These are phyloP conservation scores for Cladosporium cucumerinum DNA, from an alignment of 2,329 filamentous ascomycete genomes.

Conservation along the genomic window DNA sequence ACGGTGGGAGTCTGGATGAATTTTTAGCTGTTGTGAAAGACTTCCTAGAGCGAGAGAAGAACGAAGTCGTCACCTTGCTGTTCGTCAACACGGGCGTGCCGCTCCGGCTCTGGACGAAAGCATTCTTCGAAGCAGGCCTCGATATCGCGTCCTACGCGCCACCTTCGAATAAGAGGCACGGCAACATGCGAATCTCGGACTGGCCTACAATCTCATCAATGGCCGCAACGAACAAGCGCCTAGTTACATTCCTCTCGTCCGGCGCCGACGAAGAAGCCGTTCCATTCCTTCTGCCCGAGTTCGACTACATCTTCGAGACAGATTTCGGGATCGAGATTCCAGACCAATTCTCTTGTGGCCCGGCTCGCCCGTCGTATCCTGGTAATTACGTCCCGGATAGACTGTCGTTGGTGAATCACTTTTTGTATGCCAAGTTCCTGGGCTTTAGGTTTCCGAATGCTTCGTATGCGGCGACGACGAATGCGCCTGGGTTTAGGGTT, in stretches of 20 bases:
- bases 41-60: slow-evolving; percentile 51
- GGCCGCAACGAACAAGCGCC: slow-evolving; percentile 40
- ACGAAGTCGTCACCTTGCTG: slow-evolving; percentile 29
- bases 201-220: slow-evolving; percentile 45
- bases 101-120: slow-evolving; percentile 43
- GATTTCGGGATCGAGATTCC: slow-evolving; percentile 36
- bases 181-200: slow-evolving; percentile 28
- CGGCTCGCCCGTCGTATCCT: slow-evolving; percentile 37
- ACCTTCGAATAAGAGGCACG: slow-evolving; percentile 21
- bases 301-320: slow-evolving; percentile 47
- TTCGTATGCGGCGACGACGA: slow-evolving; percentile 40
- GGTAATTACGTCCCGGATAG: slow-evolving; percentile 40
- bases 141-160: slow-evolving; percentile 43
- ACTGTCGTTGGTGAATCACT: slow-evolving; percentile 45
- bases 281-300: slow-evolving; percentile 38
- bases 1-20: slow-evolving; percentile 50
- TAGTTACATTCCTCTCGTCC: slow-evolving; percentile 46
- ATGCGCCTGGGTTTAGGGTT: slow-evolving; percentile 39
- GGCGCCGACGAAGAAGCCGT: slow-evolving; percentile 37
- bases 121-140: slow-evolving; percentile 52
- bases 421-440: slow-evolving; percentile 43
- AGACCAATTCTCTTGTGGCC: slow-evolving; percentile 38
- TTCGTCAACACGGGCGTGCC: slow-evolving; percentile 42
- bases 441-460: slow-evolving; percentile 44
- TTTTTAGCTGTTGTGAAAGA: slow-evolving; percentile 56